Evolutionary conservation across 192 early-diverging fungal genomes (phyloP).

Genomic region (Gigaspora rosea): DNA sequence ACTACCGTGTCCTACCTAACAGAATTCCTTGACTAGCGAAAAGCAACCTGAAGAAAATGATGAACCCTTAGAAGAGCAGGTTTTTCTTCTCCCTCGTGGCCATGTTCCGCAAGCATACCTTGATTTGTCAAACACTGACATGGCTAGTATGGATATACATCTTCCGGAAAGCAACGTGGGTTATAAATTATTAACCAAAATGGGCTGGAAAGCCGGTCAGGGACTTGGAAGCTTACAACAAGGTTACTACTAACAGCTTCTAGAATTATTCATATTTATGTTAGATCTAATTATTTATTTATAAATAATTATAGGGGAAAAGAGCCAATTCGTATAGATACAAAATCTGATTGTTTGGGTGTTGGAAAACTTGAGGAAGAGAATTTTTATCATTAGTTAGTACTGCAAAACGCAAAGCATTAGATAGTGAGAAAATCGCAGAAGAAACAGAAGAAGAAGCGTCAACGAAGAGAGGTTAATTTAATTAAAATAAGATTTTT

Average conservation of each 20-base stretch:
- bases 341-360: slow-evolving; percentile 66
- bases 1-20: not conserved
- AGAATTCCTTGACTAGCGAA: not conserved
- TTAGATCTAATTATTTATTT: not conserved
- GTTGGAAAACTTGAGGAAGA: slow-evolving; percentile 66
- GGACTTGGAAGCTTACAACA: slow-evolving; percentile 59
- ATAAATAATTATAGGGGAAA: slow-evolving; percentile 52
- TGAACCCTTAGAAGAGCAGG: not conserved
- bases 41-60: not conserved
- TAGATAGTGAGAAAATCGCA: slow-evolving; percentile 66
- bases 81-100: slow-evolving; percentile 27
- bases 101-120: slow-evolving; percentile 29
- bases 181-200: slow-evolving; percentile 65
- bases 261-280: not conserved
- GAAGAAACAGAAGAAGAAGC: slow-evolving; percentile 67
- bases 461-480: slow-evolving; percentile 52
- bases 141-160: slow-evolving; percentile 59
- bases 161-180: slow-evolving; percentile 65
- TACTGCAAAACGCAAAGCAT: slow-evolving; percentile 62
- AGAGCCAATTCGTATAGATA: slow-evolving; percentile 68
- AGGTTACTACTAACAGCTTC: slow-evolving; percentile 42
- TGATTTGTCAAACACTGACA: slow-evolving; percentile 30
- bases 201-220: slow-evolving; percentile 69
- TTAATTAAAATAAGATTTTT: slow-evolving; percentile 7
- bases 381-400: slow-evolving; percentile 52